These are phyloP conservation scores for Bruguiera hainesii DNA, from an alignment of 441 rosid species.

Conservation along the genomic window DNA sequence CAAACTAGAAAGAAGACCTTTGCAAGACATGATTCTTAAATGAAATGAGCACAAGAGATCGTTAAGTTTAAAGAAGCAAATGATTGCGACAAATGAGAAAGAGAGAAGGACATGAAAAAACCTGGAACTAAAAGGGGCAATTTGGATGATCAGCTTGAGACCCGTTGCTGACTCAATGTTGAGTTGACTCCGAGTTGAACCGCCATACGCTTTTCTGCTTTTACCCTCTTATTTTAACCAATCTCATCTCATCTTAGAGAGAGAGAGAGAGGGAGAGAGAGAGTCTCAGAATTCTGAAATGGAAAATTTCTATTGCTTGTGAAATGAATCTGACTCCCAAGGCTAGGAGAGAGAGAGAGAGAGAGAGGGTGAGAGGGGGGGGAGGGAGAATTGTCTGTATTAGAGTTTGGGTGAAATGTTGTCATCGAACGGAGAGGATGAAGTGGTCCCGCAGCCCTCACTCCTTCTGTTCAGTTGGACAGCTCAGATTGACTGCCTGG, in stretches of 20 bases:
- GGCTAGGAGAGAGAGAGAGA: not conserved
- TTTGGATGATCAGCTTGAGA: conserved; percentile 18
- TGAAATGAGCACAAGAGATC: not conserved
- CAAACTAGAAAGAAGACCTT: conserved; percentile 2
- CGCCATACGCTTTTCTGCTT: conserved; percentile 10
- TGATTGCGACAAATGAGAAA: not conserved
- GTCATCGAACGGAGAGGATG: too few species aligned
- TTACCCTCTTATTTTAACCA: conserved; percentile 9
- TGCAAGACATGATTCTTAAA: not conserved
- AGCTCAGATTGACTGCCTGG: not conserved
- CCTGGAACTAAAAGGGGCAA: conserved; percentile 13
- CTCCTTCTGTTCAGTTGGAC: not conserved
- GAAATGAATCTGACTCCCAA: not conserved
- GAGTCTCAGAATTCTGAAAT: not conserved
- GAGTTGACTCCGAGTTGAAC: conserved; percentile 30
- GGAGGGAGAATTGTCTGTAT: not conserved
- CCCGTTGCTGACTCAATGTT: conserved; percentile 15
- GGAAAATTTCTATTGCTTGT: not conserved
- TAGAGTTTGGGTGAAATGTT: not conserved
- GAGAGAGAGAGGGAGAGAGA: too few species aligned
- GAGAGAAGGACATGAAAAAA: not conserved
- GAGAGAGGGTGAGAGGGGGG: not conserved
- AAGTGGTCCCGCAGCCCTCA: too few species aligned
- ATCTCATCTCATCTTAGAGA: conserved; percentile 3
- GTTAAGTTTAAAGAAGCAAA: not conserved